A percentile compares a stretch with the other conserved stretches of the same genome.
Conservation (phyloP, 805 yeast genomes). For the Candida insectorum region DNA sequence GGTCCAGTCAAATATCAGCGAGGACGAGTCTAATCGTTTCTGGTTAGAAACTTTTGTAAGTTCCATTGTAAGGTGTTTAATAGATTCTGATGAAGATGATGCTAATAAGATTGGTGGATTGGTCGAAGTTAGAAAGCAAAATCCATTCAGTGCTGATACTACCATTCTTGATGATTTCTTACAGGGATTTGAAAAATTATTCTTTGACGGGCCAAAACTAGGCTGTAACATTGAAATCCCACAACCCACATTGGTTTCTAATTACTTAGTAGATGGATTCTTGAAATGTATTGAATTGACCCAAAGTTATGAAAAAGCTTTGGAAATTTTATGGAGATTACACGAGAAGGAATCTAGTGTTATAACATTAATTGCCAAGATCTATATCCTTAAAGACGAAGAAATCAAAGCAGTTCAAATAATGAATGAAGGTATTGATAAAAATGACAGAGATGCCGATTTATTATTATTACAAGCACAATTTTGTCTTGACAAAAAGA, state of each 20-base stretch:
- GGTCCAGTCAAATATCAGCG: slow-evolving; percentile 46
- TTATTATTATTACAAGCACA: slow-evolving; percentile 55
- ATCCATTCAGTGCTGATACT: slow-evolving; percentile 59
- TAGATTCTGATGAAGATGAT: slow-evolving; percentile 72
- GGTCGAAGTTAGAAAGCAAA: slow-evolving; percentile 79
- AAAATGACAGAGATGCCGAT: slow-evolving; percentile 53
- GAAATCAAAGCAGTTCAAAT: slow-evolving; percentile 56
- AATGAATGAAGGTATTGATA: slow-evolving; percentile 47
- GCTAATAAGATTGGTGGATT: slow-evolving; percentile 49
- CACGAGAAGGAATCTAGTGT: slow-evolving; percentile 54
- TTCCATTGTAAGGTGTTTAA: slow-evolving; percentile 70
- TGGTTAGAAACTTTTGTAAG: slow-evolving; percentile 58
- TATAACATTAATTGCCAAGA: slow-evolving; percentile 50
- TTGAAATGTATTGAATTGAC: slow-evolving; percentile 62
- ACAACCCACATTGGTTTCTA: slow-evolving; percentile 57
- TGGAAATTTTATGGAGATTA: slow-evolving; percentile 55
- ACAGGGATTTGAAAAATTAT: slow-evolving; percentile 62
- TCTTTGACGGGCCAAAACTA: slow-evolving; percentile 59
- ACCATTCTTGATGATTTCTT: slow-evolving; percentile 47
- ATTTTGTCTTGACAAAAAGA: slow-evolving; percentile 50
- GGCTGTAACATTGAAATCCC: slow-evolving; percentile 71
- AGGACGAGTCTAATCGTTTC: slow-evolving; percentile 58
- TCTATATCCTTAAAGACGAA: slow-evolving; percentile 51
- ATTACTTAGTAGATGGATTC: slow-evolving; percentile 75
- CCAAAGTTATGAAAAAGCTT: slow-evolving; percentile 57